These are phyloP conservation scores for Fusarium tuaranense DNA, from an alignment of 2,329 filamentous ascomycete species.

Conservation along the genomic window DNA sequence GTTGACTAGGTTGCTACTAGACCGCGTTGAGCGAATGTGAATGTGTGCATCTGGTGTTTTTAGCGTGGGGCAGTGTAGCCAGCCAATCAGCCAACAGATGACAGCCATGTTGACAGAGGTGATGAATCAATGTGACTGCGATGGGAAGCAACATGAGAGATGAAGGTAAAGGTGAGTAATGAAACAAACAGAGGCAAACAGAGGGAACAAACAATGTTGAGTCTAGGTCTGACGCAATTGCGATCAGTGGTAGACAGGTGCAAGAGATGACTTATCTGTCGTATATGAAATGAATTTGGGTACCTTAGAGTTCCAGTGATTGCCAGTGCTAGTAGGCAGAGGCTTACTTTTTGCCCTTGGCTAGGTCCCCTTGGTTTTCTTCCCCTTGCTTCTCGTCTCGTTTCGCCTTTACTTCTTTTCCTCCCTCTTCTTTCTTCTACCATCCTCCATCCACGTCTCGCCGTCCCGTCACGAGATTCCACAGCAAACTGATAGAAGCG, in stretches of 20 bases:
- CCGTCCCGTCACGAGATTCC: background rate
- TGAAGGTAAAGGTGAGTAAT: background rate
- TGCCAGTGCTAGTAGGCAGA: conserved; percentile 3
- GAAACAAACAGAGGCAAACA: background rate
- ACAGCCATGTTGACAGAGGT: conserved; percentile 15
- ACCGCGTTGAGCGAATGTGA: background rate
- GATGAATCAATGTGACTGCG: background rate
- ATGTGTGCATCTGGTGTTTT: conserved; percentile 7
- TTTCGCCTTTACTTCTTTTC: background rate
- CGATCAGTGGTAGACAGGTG: background rate
- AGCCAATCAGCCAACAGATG: conserved; percentile 33
- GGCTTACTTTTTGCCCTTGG: conserved; percentile 2
- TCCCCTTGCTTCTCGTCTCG: background rate
- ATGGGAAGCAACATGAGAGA: background rate
- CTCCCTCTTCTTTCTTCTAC: background rate
- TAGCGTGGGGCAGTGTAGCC: conserved; percentile 28
- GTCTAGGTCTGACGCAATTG: background rate
- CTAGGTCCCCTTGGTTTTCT: background rate
- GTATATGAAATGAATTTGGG: background rate
- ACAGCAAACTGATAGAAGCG: background rate
- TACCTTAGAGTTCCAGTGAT: background rate
- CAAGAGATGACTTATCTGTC: background rate
- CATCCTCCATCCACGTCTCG: background rate
- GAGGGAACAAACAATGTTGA: background rate
- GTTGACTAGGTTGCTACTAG: background rate